Conservation (phyloP, 2,329 filamentous ascomycete species). For the Geosmithia putterillii region DNA sequence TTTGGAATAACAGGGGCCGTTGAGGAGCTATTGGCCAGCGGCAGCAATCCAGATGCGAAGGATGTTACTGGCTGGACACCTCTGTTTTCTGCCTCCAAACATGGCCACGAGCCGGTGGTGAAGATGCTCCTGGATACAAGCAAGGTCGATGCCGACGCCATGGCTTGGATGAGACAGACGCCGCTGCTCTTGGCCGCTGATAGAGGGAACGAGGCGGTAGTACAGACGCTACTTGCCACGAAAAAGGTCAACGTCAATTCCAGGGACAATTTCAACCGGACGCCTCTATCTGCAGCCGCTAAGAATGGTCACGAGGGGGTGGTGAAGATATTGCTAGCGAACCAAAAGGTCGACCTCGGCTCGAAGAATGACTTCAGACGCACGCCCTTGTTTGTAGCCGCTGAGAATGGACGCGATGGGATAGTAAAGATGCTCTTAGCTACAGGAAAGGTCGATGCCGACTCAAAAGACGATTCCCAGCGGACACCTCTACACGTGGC, state of each 20-base stretch:
- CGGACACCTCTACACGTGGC: neutral
- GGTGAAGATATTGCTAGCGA: no score
- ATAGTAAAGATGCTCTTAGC: neutral
- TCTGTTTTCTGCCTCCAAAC: neutral
- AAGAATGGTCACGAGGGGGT: no score
- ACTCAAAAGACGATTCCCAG: neutral
- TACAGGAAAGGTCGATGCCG: neutral
- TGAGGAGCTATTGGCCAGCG: neutral
- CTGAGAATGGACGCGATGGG: neutral
- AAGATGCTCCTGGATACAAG: neutral
- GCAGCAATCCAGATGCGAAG: slow-evolving; percentile 1
- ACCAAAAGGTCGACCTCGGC: neutral
- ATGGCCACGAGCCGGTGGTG: neutral
- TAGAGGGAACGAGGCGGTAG: neutral
- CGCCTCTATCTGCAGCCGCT: neutral
- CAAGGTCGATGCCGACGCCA: no score
- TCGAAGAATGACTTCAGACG: neutral
- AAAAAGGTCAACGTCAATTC: no score
- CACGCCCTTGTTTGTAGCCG: neutral
- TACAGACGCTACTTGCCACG: neutral
- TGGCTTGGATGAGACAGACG: neutral
- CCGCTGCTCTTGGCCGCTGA: neutral
- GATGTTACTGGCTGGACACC: neutral
- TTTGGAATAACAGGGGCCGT: neutral
- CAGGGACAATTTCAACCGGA: neutral